A percentile compares a stretch with the other conserved stretches of the same genome.
Evolutionary conservation across 164 flowering plant species (phyloP).

Genomic region (Vitis labrusca): DNA sequence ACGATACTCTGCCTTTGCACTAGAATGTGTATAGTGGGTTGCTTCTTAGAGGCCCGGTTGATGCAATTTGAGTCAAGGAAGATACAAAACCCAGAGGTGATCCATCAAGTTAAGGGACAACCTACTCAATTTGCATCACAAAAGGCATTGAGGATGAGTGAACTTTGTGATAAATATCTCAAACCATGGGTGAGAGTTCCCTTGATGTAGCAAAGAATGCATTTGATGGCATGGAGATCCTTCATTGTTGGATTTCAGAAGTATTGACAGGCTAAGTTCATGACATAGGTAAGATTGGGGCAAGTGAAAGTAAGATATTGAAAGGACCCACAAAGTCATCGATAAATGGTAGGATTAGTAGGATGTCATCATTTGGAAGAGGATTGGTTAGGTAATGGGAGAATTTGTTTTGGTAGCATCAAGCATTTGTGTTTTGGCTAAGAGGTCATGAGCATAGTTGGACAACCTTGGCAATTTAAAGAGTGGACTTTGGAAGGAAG

Average conservation of each 20-base stretch:
- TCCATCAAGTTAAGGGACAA: not conserved
- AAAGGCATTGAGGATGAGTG: not conserved
- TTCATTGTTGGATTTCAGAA: not conserved
- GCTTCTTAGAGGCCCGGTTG: conserved; percentile 5
- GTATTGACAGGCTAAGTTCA: conserved; percentile 3
- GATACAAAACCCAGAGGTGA: not conserved
- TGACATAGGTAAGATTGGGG: not conserved
- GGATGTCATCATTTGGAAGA: too few relatives aligned
- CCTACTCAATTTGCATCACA: not conserved
- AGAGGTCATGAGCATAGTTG: not conserved
- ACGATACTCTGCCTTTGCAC: conserved; percentile 4
- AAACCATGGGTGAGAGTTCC: not conserved
- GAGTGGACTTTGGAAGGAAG: too few relatives aligned
- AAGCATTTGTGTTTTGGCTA: not conserved
- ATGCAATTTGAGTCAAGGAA: not conserved
- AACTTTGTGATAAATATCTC: not conserved
- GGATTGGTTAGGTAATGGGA: not conserved
- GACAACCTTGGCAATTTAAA: too few relatives aligned
- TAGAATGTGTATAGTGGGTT: conserved; percentile 2
- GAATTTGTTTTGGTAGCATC: not conserved
- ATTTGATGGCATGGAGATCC: not conserved
- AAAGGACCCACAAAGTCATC: not conserved
- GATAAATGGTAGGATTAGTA: not conserved
- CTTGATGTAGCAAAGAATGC: not conserved
- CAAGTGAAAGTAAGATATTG: conserved; percentile 12